Evolutionary conservation across 305 asterid genomes (phyloP).

Genomic region (Fraxinus greggii): DNA sequence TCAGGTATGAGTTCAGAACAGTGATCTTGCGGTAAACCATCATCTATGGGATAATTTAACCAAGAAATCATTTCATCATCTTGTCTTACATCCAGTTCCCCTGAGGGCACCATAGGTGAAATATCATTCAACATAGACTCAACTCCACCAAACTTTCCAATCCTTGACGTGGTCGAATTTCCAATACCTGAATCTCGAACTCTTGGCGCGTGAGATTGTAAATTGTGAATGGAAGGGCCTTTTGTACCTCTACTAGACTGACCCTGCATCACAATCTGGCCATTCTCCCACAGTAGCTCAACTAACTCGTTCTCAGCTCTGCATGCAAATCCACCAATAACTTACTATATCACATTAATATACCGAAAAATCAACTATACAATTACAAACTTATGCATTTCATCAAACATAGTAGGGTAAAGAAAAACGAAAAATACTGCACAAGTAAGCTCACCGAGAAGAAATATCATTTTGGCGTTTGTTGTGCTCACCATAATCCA

Average conservation of each 20-base stretch:
- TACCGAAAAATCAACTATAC: background rate
- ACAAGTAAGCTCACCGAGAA: constrained; percentile 41
- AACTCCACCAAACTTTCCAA: constrained; percentile 44
- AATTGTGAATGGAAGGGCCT: constrained; percentile 31
- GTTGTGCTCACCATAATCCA: constrained; percentile 47
- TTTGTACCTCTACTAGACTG: constrained; percentile 48
- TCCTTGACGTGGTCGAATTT: constrained; percentile 30
- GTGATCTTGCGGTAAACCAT: constrained; percentile 48
- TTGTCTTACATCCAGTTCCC: constrained; percentile 47
- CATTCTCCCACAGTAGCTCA: constrained; percentile 85
- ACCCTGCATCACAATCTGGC: constrained; percentile 72
- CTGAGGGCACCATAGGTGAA: constrained; percentile 47
- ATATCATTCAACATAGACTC: constrained; percentile 47
- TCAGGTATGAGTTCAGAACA: constrained; percentile 57
- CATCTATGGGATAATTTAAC: constrained; percentile 56
- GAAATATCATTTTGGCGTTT: constrained; percentile 31
- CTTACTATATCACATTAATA: constrained; percentile 8
- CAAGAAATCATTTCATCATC: constrained; percentile 72
- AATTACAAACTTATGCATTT: background rate
- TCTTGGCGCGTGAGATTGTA: constrained; percentile 24
- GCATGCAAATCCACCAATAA: constrained; percentile 27
- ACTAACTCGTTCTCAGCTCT: constrained; percentile 57
- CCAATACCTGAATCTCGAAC: constrained; percentile 34
- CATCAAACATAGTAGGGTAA: constrained; percentile 4
- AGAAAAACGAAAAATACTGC: background rate